phyloP scores from a whole-genome alignment of 139 green algal genomes.

The Coelastrella sp. region DNA sequence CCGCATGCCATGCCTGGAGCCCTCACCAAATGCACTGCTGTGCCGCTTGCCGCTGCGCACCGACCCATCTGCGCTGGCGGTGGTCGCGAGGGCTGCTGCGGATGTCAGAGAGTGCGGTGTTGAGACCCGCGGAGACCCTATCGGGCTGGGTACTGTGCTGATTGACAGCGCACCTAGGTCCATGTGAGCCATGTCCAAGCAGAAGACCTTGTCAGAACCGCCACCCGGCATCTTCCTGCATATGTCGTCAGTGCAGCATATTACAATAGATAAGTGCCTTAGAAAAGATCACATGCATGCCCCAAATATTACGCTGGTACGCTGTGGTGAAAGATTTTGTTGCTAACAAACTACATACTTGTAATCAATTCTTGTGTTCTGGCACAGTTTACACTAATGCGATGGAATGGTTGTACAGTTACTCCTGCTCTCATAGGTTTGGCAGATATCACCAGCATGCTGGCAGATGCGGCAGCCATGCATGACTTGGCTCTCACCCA shows the following conservation, averaged over 20 bases:
- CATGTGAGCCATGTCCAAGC: slow-evolving; percentile 50
- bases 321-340: too few species aligned
- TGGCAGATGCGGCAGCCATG: background rate
- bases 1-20: background rate
- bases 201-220: slow-evolving; percentile 21
- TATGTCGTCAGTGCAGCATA: too few species aligned
- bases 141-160: background rate
- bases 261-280: too few species aligned
- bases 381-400: background rate
- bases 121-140: background rate
- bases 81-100: background rate
- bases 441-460: background rate
- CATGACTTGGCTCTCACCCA: slow-evolving; percentile 12
- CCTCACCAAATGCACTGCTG: background rate
- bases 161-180: background rate
- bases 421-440: too few species aligned
- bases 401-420: too few species aligned
- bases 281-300: too few species aligned
- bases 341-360: too few species aligned
- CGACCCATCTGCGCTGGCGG: background rate
- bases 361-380: too few species aligned
- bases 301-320: too few species aligned
- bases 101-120: background rate
- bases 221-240: slow-evolving; percentile 44
- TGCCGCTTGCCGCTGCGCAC: background rate